Conservation (phyloP, 2,329 filamentous ascomycete genomes). For the Arthrobotrys sphaeroides region DNA sequence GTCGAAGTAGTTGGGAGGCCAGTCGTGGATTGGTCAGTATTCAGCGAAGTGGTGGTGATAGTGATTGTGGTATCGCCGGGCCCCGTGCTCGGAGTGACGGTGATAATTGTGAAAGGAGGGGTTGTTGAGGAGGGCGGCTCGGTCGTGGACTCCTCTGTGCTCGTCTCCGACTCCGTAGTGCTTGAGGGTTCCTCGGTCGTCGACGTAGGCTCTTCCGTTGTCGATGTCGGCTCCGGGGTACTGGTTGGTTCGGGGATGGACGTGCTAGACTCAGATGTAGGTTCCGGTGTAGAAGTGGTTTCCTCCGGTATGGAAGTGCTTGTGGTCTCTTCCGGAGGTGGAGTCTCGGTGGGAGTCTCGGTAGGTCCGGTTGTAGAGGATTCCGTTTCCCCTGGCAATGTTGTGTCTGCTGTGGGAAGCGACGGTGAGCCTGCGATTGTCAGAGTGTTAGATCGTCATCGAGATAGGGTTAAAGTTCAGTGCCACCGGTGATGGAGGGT, state of each 20-base stretch:
- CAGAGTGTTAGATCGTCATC: background rate
- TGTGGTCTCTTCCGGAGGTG: background rate
- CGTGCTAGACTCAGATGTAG: too few species aligned
- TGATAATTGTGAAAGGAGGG: conserved; percentile 36
- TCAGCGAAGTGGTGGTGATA: conserved; percentile 57
- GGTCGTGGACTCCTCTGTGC: conserved; percentile 37
- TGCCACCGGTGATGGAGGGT: background rate
- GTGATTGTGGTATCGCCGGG: conserved; percentile 56
- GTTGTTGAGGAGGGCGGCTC: conserved; percentile 24
- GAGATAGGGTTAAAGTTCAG: background rate
- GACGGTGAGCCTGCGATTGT: background rate
- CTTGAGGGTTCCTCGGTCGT: conserved; percentile 5
- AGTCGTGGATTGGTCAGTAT: conserved; percentile 55
- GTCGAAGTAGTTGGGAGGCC: conserved; percentile 53
- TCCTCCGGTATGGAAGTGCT: background rate
- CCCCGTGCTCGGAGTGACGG: conserved; percentile 50
- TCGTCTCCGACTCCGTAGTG: conserved; percentile 29
- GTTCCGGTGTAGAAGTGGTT: background rate
- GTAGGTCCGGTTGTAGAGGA: background rate
- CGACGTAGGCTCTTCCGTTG: background rate
- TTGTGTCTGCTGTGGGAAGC: background rate
- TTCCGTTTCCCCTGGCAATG: background rate
- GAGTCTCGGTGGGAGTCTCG: background rate
- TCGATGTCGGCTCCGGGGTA: background rate
- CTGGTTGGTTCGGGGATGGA: conserved; percentile 1